Base-by-base conservation (phyloP, 129 eudicot genomes). In the Heracleum sosnowskyi region DNA sequence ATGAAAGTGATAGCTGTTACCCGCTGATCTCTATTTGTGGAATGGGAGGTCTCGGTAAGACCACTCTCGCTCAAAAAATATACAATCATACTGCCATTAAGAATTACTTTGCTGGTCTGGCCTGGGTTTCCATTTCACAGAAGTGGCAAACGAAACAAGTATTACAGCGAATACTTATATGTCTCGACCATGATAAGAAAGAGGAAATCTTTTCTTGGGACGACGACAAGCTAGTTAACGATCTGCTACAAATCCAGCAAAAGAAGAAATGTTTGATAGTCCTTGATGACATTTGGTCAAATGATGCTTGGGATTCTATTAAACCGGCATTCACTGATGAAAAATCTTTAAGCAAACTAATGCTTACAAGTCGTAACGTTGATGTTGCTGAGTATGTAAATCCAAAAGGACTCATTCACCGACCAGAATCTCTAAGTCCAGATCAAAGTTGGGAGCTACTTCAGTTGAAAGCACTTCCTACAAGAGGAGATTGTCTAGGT, bases 351-450 rank as follows among this genome's bases (percentile, higher is more conserved):
- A 82, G 84, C 81, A 82, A 73, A 34, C 26, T 86, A 34, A 26
- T 82, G 51, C 77, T 82, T 76, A 86, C 84, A 0, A 74, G 86
- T 5, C 76, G 83, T 0, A 82, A 62, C 7, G 69, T 11, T 73
- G 81, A 45, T 29, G 85, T 81, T 18, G 83, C 79, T 7, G 7
- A 6, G 1, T 49, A 49, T 18, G 57, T 46, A 46, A 46, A 46
- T 46, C 22, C 53, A 3, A n/a, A 34, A 57, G 60, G 75, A 6
- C 47, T 39, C 69, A 66, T 71, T 10, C 78, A 75, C 28, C 76
- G 73, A 63, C 76, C 79, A 3, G 60, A 76, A n/a, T 42, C n/a
- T 75, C 40, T 85, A 36, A 78, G 60, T 29, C 33, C n/a, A n/a
- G n/a, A n/a, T n/a, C n/a, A n/a, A n/a, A n/a, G n/a, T n/a, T n/a